Conservation (phyloP, 345 rosid genomes). For the Nasturtium officinale region DNA sequence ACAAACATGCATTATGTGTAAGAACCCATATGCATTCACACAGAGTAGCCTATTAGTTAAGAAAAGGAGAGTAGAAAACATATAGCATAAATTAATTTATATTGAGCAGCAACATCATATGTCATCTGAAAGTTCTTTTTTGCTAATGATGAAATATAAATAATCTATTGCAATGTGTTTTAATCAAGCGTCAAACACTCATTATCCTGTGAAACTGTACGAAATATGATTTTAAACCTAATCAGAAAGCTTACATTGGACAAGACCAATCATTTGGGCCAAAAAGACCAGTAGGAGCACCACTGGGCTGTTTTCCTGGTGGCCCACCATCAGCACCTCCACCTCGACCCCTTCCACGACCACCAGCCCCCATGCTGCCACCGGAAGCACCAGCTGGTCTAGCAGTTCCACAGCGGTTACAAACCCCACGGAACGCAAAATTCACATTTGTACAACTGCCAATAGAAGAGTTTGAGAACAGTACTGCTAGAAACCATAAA, state of each 20-base stretch:
- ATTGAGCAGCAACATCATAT: too few relatives aligned
- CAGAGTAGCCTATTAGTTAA: background rate
- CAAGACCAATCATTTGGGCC: conserved; percentile 99
- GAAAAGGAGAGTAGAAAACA: conserved; percentile 3
- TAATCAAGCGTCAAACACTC: too few relatives aligned
- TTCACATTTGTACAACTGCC: conserved; percentile 95
- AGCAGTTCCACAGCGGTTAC: conserved; percentile 95
- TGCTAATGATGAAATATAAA: too few relatives aligned
- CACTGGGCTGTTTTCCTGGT: conserved; percentile 58
- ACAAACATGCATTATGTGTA: background rate
- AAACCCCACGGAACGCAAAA: conserved; percentile 96
- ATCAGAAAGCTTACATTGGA: conserved; percentile 76
- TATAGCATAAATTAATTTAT: too few relatives aligned
- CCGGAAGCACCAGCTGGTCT: conserved; percentile 89
- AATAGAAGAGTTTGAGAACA: conserved; percentile 44
- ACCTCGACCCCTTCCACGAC: conserved; percentile 85
- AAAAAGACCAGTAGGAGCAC: conserved; percentile 79
- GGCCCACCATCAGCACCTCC: conserved; percentile 52
- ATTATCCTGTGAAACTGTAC: background rate
- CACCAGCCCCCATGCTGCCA: conserved; percentile 70
- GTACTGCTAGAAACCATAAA: conserved; percentile 11
- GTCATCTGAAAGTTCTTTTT: too few relatives aligned
- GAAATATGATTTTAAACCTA: background rate
- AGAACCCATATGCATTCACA: conserved; percentile 9
- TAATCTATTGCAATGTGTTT: too few relatives aligned